These are phyloP conservation scores for Pterocarpus santalinus DNA, from an alignment of 306 rosid species.

Conservation along the genomic window DNA sequence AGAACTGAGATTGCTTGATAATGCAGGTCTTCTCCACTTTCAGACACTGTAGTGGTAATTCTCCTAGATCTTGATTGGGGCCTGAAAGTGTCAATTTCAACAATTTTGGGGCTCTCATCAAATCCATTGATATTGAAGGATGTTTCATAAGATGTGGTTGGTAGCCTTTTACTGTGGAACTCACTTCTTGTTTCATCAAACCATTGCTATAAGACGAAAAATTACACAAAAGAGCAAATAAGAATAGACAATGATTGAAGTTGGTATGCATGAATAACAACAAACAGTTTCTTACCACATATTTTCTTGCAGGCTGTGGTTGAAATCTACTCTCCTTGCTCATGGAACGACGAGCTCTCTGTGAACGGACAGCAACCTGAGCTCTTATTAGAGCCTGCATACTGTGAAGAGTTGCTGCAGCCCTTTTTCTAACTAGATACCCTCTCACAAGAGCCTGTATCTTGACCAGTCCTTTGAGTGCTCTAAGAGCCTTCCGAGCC, in stretches of 20 bases:
- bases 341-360: conserved; percentile 79
- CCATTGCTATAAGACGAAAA: conserved; percentile 57
- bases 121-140: conserved; percentile 47
- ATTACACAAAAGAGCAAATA: not conserved
- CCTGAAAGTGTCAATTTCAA: conserved; percentile 71
- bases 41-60: conserved; percentile 57
- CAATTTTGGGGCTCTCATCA: conserved; percentile 70
- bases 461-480: conserved; percentile 82
- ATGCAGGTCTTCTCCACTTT: conserved; percentile 63
- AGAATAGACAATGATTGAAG: not conserved
- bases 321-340: conserved; percentile 60
- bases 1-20: conserved; percentile 57
- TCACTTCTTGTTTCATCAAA: conserved; percentile 72
- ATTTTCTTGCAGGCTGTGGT: conserved; percentile 56
- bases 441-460: conserved; percentile 95
- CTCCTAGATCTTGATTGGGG: conserved; percentile 68
- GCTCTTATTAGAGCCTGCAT: conserved; percentile 94
- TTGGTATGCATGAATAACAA: not conserved
- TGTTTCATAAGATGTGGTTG: conserved; percentile 40
- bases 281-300: conserved; percentile 53
- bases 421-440: conserved; percentile 78
- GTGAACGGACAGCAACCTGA: conserved; percentile 65
- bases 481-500: conserved; percentile 92
- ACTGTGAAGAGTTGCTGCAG: conserved; percentile 83
- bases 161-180: conserved; percentile 63